phyloP scores from a whole-genome alignment of 2,329 filamentous ascomycete species.

The Colletotrichum endophyticum region DNA sequence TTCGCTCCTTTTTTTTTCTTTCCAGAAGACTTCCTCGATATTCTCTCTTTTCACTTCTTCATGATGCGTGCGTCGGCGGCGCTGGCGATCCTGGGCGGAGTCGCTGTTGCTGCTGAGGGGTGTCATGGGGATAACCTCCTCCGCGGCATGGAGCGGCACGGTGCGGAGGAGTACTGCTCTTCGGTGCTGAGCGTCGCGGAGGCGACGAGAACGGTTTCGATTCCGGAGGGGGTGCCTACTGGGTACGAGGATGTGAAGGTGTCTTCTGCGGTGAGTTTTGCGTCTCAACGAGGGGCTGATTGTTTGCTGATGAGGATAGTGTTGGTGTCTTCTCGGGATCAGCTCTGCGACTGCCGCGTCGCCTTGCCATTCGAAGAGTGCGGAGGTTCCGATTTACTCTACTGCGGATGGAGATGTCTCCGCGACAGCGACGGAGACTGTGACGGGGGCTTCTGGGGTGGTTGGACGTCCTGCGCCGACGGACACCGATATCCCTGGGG shows the following conservation, averaged over 20 bases:
- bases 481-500: neutral
- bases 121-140: constrained; percentile 20
- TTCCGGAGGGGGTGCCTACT: neutral
- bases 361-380: neutral
- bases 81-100: neutral
- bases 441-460: neutral
- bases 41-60: neutral
- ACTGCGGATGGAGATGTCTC: neutral
- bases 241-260: neutral
- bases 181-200: neutral
- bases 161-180: constrained; percentile 12
- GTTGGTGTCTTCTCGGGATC: constrained; percentile 7
- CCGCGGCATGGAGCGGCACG: constrained; percentile 13
- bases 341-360: neutral
- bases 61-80: neutral
- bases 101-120: neutral
- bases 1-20: neutral
- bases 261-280: constrained; percentile 8
- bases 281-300: neutral
- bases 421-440: neutral
- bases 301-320: neutral
- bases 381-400: neutral
- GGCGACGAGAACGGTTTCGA: neutral
- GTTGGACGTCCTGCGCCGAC: neutral
- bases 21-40: neutral